phyloP scores from a whole-genome alignment of 1,284 basidiomycete genomes.

The Sporisorium iseilematis-ciliati region DNA sequence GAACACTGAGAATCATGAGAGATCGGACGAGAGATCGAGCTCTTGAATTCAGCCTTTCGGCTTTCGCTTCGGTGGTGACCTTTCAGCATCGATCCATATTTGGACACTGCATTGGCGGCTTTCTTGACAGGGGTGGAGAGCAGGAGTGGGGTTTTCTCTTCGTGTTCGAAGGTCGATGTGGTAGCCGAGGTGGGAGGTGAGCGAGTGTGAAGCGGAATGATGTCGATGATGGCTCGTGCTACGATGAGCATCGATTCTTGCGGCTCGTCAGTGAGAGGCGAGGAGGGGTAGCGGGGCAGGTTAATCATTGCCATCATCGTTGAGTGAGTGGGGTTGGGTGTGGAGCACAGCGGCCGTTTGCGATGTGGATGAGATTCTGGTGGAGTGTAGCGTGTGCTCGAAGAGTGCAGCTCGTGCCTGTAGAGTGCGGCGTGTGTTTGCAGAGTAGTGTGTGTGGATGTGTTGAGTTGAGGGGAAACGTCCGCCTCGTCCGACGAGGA shows the following conservation, averaged over 20 bases:
- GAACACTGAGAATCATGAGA: not conserved
- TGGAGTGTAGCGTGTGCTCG: no score
- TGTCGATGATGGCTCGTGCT: constrained; percentile 15
- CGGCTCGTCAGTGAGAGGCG: not conserved
- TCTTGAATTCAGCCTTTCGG: constrained; percentile 14
- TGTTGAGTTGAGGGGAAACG: not conserved
- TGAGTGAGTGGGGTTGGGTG: not conserved
- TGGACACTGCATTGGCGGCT: not conserved
- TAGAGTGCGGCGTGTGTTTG: no score
- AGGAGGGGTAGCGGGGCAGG: constrained; percentile 16
- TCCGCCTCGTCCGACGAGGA: not conserved
- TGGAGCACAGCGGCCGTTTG: no score
- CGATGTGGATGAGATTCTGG: no score
- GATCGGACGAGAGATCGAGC: constrained; percentile 23
- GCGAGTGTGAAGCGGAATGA: constrained; percentile 7
- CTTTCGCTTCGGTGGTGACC: constrained; percentile 2
- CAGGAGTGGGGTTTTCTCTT: constrained; percentile 15
- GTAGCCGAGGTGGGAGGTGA: constrained; percentile 1
- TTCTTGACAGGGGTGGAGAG: not conserved
- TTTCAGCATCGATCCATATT: constrained; percentile 18
- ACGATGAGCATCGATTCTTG: constrained; percentile 16
- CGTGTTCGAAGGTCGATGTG: not conserved
- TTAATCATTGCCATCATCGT: constrained; percentile 9
- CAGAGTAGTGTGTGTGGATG: not conserved
- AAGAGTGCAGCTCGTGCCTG: no score